phyloP scores from a whole-genome alignment of 768 basidiomycete species.

The Inosperma sp. region DNA sequence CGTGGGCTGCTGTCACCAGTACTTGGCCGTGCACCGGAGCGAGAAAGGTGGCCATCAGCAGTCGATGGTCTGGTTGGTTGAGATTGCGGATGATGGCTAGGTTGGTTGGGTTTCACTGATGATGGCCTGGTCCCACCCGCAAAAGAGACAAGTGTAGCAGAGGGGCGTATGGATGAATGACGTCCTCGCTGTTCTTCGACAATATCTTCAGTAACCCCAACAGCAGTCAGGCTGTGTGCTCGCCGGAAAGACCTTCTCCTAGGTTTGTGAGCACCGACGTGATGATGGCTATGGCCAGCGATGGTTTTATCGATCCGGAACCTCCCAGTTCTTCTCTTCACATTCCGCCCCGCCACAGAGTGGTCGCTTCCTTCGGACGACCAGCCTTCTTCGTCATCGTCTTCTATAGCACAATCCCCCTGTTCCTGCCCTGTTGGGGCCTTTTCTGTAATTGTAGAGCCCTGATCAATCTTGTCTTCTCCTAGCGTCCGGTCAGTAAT shows the following conservation, averaged over 20 bases:
- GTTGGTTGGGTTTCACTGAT: no score
- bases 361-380: slow-evolving; percentile 49
- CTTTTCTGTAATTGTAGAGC: no score
- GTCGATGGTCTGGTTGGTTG: slow-evolving; percentile 12
- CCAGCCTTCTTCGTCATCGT: slow-evolving; percentile 62
- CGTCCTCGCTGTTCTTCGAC: slow-evolving; percentile 12
- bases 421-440: slow-evolving; percentile 10
- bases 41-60: slow-evolving; percentile 8
- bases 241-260: slow-evolving; percentile 1
- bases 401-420: slow-evolving; percentile 17
- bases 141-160: slow-evolving; percentile 9
- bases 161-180: slow-evolving; percentile 1
- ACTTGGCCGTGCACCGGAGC: slow-evolving; percentile 18
- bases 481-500: slow-evolving; percentile 7
- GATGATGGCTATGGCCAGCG: slow-evolving; percentile 8
- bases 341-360: no score
- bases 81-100: slow-evolving; percentile 7
- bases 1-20: slow-evolving; percentile 26
- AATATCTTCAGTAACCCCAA: not conserved
- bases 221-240: slow-evolving; percentile 3
- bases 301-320: no score
- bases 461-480: slow-evolving; percentile 10
- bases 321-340: no score
- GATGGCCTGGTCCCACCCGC: slow-evolving; percentile 8
- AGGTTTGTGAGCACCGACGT: slow-evolving; percentile 4